A percentile compares a stretch with the other conserved stretches of the same genome.
phyloP scores from a whole-genome alignment of 805 yeast species.

The Lachancea mirantina region DNA sequence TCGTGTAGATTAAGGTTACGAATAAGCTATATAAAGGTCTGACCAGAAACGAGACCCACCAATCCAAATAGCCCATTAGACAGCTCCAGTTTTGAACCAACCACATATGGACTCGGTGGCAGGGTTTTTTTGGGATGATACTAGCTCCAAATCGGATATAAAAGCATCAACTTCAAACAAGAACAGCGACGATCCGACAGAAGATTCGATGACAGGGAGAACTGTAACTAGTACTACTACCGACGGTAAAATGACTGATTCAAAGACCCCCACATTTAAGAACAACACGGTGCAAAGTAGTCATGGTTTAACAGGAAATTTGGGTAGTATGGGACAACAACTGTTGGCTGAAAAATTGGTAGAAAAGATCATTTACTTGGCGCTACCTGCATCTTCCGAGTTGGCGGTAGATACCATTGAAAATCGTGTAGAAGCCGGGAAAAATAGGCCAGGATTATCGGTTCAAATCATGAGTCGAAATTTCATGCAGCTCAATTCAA shows the following conservation, averaged over 20 bases:
- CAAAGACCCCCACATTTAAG: too few species aligned
- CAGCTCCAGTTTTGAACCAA: too few species aligned
- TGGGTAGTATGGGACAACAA: slow-evolving; percentile 20
- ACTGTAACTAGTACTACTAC: neutral
- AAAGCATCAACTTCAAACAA: too few species aligned
- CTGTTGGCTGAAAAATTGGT: slow-evolving; percentile 59
- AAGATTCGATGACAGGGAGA: too few species aligned
- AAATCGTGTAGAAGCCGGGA: slow-evolving; percentile 53
- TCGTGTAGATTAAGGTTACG: too few species aligned
- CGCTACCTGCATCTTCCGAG: slow-evolving; percentile 56
- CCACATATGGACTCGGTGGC: slow-evolving; percentile 30
- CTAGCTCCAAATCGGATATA: slow-evolving; percentile 6
- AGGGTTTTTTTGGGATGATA: slow-evolving; percentile 27
- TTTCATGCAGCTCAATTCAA: slow-evolving; percentile 52
- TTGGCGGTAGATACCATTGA: slow-evolving; percentile 39
- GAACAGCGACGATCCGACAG: too few species aligned
- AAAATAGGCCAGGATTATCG: slow-evolving; percentile 59
- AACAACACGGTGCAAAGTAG: too few species aligned
- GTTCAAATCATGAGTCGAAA: slow-evolving; percentile 65
- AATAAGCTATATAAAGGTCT: too few species aligned
- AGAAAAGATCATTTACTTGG: slow-evolving; percentile 64
- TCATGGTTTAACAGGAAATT: neutral
- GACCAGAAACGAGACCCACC: too few species aligned
- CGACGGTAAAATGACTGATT: slow-evolving; percentile 1
- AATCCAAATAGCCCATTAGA: too few species aligned